A percentile compares a stretch with the other conserved stretches of the same genome.
Conservation (phyloP, 148 eudicot genomes). For the Oxyria digyna region DNA sequence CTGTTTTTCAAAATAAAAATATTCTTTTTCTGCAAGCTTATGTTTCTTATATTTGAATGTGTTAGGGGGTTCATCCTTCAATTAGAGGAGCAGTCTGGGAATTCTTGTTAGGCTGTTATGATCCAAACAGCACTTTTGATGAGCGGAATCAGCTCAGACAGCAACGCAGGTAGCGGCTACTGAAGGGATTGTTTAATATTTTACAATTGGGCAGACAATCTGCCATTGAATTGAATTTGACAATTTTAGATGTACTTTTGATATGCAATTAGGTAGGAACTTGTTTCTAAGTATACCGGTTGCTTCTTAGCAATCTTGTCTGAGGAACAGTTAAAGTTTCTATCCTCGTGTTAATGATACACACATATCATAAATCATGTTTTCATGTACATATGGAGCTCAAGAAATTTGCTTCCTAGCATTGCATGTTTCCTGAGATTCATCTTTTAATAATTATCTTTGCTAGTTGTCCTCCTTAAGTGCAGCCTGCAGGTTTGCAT, state of each 20-base stretch:
- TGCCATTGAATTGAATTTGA: background rate
- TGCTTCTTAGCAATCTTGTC: background rate
- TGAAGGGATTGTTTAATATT: constrained; percentile 10
- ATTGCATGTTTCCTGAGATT: background rate
- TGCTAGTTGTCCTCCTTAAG: background rate
- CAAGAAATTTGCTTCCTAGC: background rate
- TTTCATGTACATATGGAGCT: background rate
- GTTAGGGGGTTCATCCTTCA: constrained; percentile 85
- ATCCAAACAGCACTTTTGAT: constrained; percentile 71
- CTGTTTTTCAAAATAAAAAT: background rate
- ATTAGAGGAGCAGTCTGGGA: constrained; percentile 92
- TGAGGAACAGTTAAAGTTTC: background rate
- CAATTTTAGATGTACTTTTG: background rate
- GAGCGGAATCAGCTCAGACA: constrained; percentile 66
- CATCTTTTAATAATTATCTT: background rate
- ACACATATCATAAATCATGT: background rate
- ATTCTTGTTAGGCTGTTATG: constrained; percentile 88
- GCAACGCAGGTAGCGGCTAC: constrained; percentile 45
- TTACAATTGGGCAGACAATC: background rate
- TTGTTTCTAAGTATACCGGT: background rate
- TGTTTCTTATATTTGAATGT: constrained; percentile 10
- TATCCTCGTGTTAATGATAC: background rate
- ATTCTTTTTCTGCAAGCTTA: background rate
- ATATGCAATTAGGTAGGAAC: background rate
- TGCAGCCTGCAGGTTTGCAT: background rate